Base-by-base conservation (phyloP, 768 basidiomycete species). In the Pseudohyphozyma bogoriensis region DNA sequence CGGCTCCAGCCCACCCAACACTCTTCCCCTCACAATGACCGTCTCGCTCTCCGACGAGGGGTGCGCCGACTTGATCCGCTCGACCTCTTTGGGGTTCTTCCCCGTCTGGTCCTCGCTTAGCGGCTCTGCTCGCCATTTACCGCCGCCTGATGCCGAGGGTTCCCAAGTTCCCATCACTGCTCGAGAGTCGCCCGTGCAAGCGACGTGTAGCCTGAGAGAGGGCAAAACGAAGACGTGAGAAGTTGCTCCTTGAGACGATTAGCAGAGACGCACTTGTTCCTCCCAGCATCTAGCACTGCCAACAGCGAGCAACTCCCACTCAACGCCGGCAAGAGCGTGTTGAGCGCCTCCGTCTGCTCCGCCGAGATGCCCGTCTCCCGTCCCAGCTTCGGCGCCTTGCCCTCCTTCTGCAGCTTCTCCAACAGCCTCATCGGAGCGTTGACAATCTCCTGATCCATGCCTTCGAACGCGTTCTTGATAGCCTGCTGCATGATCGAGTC, bases 51-150 rank as follows among this genome's bases (percentile, higher is more conserved):
- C 89, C 52, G 83, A 81, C 47, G 77, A 72, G 9, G 90, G 90
- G 67, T 95, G 90, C 72, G 92, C 89, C 11, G 82, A 82, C 67
- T 81, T 84, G 36, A 95, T 79, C 47, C 91, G 82, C 72, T 80
- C 80, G 29, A 85, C 76, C 74, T 99, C 95, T 49, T 81, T 84
- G 20, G 81, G 83, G 71, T 90, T 96, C 66, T 89, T 82, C 40
- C 90, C 95, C 10, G 92, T 96, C 77, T 96, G 92, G 71, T 97
- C 95, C 73, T 96, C 90, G 32, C 82, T 89, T 63, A 99, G 78
- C n/a, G 88, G 88, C 72, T 95, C 89, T 33, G 91, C 86, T 49
- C 84, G 81, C 95, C 95, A 99, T 55, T 77, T 79, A 6, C 65
- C 61, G 10, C 65, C 61, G 33, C 87, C 87, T 55, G 78, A 76